Percentiles rank a stretch among this genome's conserved stretches.
phyloP scores from a whole-genome alignment of 768 basidiomycete species.

The Boletus tomentosulus region DNA sequence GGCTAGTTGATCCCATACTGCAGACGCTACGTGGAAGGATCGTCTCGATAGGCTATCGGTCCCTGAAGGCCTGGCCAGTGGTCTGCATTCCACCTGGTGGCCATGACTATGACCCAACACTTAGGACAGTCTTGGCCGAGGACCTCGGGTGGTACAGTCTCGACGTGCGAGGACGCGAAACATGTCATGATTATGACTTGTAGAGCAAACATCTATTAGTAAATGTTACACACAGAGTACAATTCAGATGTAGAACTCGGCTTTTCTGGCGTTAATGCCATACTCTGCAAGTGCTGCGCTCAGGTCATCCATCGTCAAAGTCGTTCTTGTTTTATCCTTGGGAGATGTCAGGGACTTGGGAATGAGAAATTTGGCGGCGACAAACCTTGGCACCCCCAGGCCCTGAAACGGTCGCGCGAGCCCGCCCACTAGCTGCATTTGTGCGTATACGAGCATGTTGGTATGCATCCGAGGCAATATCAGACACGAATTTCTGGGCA shows the following conservation, averaged over 20 bases:
- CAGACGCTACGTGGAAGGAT: too few relatives aligned
- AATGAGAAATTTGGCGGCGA: slow-evolving; percentile 6
- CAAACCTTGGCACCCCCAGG: slow-evolving; percentile 63
- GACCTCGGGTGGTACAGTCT: neutral
- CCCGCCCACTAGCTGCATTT: slow-evolving; percentile 73
- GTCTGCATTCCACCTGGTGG: too few relatives aligned
- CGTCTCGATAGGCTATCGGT: too few relatives aligned
- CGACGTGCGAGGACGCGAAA: neutral
- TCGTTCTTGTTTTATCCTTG: slow-evolving; percentile 88
- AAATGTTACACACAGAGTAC: slow-evolving; percentile 5
- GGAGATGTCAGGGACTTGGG: slow-evolving; percentile 3
- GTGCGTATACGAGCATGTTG: slow-evolving; percentile 96
- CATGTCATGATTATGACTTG: neutral
- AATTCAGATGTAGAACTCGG: slow-evolving; percentile 81
- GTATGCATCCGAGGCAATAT: slow-evolving; percentile 94
- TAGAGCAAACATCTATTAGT: neutral
- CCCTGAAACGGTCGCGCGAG: slow-evolving; percentile 51
- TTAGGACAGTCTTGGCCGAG: too few relatives aligned
- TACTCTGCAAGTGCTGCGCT: slow-evolving; percentile 92
- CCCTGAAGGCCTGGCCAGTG: too few relatives aligned
- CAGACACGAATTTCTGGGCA: slow-evolving; percentile 96
- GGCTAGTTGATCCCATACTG: too few relatives aligned
- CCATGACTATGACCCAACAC: too few relatives aligned
- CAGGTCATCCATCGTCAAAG: slow-evolving; percentile 96
- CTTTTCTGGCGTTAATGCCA: slow-evolving; percentile 90